Conservation (phyloP, 2,329 filamentous ascomycete genomes). For the Ceratocystis smalleyi region DNA sequence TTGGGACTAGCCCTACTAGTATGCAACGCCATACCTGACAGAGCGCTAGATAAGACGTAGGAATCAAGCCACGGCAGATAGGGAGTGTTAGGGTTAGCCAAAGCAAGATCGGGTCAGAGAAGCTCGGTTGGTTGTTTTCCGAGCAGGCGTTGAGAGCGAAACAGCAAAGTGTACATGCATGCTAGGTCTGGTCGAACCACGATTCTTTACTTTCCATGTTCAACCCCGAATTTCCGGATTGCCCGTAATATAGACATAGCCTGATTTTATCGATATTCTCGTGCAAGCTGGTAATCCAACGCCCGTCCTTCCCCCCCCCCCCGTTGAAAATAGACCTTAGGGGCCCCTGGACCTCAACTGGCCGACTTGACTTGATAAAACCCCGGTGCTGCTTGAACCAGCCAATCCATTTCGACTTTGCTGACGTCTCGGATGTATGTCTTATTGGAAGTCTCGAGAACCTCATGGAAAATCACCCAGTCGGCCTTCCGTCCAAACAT, state of each 20-base stretch:
- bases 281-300: neutral
- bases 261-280: neutral
- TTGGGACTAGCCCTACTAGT: neutral
- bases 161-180: neutral
- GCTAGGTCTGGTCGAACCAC: neutral
- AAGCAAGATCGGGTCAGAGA: neutral
- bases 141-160: neutral
- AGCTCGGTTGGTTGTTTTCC: neutral
- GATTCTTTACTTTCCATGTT: neutral
- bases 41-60: no score
- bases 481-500: constrained; percentile 96
- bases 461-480: constrained; percentile 91
- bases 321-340: no score
- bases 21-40: neutral
- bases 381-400: constrained; percentile 72
- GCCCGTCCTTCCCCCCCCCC: neutral
- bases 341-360: constrained; percentile 8
- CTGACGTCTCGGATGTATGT: constrained; percentile 81
- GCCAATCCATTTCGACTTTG: constrained; percentile 87
- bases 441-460: constrained; percentile 78
- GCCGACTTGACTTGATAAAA: constrained; percentile 49
- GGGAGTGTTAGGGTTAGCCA: neutral
- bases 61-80: neutral
- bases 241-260: neutral
- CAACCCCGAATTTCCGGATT: neutral